Base-by-base conservation (phyloP, 2,329 filamentous ascomycete species). In the Apiospora marii region DNA sequence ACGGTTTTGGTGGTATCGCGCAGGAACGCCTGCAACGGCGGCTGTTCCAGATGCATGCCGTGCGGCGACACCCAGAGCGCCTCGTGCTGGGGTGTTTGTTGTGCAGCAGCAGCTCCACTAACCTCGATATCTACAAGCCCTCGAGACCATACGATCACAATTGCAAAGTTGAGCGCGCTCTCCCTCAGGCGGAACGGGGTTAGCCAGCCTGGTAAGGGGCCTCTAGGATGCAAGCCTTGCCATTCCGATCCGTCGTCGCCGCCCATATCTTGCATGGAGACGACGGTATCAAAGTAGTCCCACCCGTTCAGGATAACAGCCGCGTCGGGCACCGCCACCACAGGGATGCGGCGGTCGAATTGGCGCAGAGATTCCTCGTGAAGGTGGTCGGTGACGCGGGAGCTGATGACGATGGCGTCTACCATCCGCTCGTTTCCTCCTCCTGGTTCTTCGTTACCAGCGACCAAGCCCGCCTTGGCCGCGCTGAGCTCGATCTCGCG, bases 401-500 rank as follows among this genome's bases (percentile, higher is more conserved):
- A 34, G 41, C 46, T 67, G 22, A 76, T n/a, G 37, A 74, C 48
- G 43, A 76, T 75, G 41, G 72, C 74, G 37, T 76, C 73, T 14
- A 76, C 30, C 58, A 64, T 64, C 8, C 16, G 30, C 16, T 37
- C 30, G 37, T 37, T 10, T 37, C 1, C 3, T 37, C 37, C 37
- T 37, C 3, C 7, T 7, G 34, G 34, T 7, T 37, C 16, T 16
- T 37, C 6, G 19, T 13, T 19, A 8, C 14, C 16, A 10, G 22
- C 19, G 7, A 37, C 24, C 14, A 37, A 37, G 27, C 16, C 53
- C 3, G 53, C 53, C 16, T 37, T 19, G 16, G 16, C 67, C 30
- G 74, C 75, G 3, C 64, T 67, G n/a, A 58, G 34, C 67, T 77
- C 75, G 41, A 76, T 75, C 53, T 74, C 49, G 6, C 71, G 67